Evolutionary conservation across 805 yeast genomes (phyloP).

Genomic region (Metschnikowia peoriensis): DNA sequence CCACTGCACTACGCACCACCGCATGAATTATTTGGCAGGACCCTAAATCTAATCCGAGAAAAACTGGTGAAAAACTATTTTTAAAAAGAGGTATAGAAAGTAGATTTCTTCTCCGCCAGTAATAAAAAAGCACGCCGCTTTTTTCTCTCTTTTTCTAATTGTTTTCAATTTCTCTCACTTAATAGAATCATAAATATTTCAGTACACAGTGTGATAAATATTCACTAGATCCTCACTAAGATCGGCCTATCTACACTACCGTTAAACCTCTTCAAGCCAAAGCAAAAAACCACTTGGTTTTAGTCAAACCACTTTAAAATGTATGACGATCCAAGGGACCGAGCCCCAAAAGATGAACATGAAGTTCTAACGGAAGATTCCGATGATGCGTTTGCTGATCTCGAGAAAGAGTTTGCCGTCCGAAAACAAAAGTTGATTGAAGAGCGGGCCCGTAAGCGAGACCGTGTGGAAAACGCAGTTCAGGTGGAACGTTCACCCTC

Average conservation of each 20-base stretch:
- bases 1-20: constrained; percentile 4
- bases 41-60: background rate
- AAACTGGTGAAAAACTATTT: too few relatives aligned
- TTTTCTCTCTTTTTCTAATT: too few relatives aligned
- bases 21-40: background rate
- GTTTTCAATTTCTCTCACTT: background rate
- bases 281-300: background rate
- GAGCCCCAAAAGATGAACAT: constrained; percentile 18
- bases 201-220: background rate
- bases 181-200: too few relatives aligned
- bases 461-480: background rate
- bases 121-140: too few relatives aligned
- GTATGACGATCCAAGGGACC: constrained; percentile 34
- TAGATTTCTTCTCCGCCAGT: too few relatives aligned
- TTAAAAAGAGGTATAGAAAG: too few relatives aligned
- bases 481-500: constrained; percentile 18
- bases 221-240: background rate
- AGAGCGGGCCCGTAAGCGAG: constrained; percentile 17
- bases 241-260: constrained; percentile 1
- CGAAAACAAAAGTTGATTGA: constrained; percentile 20
- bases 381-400: constrained; percentile 36
- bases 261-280: background rate
- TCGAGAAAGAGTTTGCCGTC: constrained; percentile 36
- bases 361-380: constrained; percentile 38
- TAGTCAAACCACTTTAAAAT: background rate